phyloP scores from a whole-genome alignment of 257 asterid genomes.

The Paraleonurus japonicus region DNA sequence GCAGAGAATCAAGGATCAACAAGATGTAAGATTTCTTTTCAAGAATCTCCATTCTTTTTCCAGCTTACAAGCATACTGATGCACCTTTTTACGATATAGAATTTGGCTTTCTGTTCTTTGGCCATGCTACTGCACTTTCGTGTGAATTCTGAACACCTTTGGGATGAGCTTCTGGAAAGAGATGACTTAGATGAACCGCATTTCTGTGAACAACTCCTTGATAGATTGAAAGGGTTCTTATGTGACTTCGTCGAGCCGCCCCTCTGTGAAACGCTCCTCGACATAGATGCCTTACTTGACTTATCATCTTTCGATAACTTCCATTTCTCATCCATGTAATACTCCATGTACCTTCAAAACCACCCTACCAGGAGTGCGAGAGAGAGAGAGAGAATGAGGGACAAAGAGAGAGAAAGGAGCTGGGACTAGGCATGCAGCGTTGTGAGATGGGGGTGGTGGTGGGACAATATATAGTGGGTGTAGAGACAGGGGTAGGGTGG shows the following conservation, averaged over 20 bases:
- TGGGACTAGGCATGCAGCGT: constrained; percentile 21
- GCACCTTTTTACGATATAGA: constrained; percentile 82
- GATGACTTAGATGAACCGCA: constrained; percentile 38
- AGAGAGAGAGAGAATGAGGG: background rate
- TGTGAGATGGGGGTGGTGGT: constrained; percentile 33
- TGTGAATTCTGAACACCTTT: constrained; percentile 49
- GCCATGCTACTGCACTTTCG: constrained; percentile 71
- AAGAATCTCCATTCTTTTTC: constrained; percentile 74
- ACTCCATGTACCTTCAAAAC: constrained; percentile 42
- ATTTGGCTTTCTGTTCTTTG: constrained; percentile 78
- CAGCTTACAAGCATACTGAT: constrained; percentile 74
- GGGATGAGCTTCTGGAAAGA: constrained; percentile 53
- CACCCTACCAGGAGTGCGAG: background rate
- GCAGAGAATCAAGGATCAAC: constrained; percentile 18
- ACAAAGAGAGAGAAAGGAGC: background rate
- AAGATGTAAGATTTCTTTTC: constrained; percentile 18
- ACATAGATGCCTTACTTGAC: constrained; percentile 38
- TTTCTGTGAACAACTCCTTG: constrained; percentile 58
- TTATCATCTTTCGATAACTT: constrained; percentile 57
- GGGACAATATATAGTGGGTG: constrained; percentile 47
- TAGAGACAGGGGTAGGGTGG: constrained; percentile 22
- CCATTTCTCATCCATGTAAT: constrained; percentile 75
- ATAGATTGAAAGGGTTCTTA: constrained; percentile 45
- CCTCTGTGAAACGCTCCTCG: constrained; percentile 52
- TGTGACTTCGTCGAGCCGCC: constrained; percentile 34